Evolutionary conservation across 768 basidiomycete genomes (phyloP), one percentile per base, ranked within the genome.

Genomic region (Solioccasus polychromus): DNA sequence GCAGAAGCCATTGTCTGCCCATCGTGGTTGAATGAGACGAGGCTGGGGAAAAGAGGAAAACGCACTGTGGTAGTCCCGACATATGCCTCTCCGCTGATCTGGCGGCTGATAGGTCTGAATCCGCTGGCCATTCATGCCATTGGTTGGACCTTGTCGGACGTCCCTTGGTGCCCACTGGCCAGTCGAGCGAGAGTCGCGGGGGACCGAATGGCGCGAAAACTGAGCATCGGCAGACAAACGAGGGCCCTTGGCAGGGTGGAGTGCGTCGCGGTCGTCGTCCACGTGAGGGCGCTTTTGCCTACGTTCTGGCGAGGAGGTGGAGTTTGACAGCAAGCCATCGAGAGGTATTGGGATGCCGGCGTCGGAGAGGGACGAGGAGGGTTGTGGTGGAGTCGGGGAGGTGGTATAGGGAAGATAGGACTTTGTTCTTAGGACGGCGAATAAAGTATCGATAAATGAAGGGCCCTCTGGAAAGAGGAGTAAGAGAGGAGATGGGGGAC

Each of bases 31-130:
- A 44, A 47, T 44, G 35, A 41, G 32, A 42, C 23, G 35, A 34
- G 12, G 32, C 34, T 22, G 52, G 34, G 42, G 38, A 25, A 28
- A 32, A 43, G 30, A 44, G 20, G 35, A 38, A 38, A 30, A 77
- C 93, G 60, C 60, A 94, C 94, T 90, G 66, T 94, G 83, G 64
- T 95, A 97, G 67, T 97, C 92, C 48, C 87, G 79, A 70, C 93
- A 97, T 50, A 86, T 78, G 11, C 88, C 88, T 53, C 82, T 77
- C 50, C 79, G 79, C 61, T 82, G 83, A 52, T 85, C 86, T 57
- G 81, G 84, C 24, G 83, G 84, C 43, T 78, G 79, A 58, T 89
- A 88, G 6, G 73, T 71, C 53, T 78, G 80, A 26, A 74, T 71
- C 23, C 73, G 75, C 50, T 82, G 70, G 8, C 72, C 72, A 47